Evolutionary conservation across 805 yeast genomes (phyloP), one percentile per base, ranked within the genome.

Genomic region (Candida broadrunensis): DNA sequence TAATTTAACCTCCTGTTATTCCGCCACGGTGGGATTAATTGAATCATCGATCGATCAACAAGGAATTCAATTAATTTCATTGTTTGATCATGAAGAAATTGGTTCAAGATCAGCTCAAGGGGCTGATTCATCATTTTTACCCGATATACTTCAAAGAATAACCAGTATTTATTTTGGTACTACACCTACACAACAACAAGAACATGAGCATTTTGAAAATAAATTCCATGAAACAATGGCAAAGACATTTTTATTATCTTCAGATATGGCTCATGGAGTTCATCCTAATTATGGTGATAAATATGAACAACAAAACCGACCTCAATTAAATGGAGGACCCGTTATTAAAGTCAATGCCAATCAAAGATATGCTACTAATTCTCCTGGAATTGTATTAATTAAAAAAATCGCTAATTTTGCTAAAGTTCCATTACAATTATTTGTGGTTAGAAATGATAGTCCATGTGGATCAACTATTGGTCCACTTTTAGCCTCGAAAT

Each of bases 391-490:
- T 42, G 87, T 88, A 3, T 62, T 91, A 39, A 52, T 91, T 37
- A 84, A 88, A 57, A 74, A 80, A 46, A 63, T 85, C 38, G 97
- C 95, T 3, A 75, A 80, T 36, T 52, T 54, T 20, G 82, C 80
- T 3, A 65, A 77, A 50, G 83, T 86, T n/a, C 97, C 97, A 14
- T 64, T 91, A 46, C 99, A 91, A 63, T 63, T 89, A 42, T 88
- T 91, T 67, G 97, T 90, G n/a, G 95, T 85, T 20, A 78, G 91
- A 41, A 93, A 91, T 60, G 96, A 86, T 56, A 81, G 95, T 2
- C 88, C 97, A 2, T 91, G 98, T 65, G 99, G 99, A 2, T 84
- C 95, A 1, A 91, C 99, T 1, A 91, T 91, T 55, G 99, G 98
- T 1, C 98, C 98, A 16, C 86, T 90, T 62, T 69, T 91, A 43